phyloP scores from a whole-genome alignment of 176 grass and related monocot genomes.

The Ensete glaucum region DNA sequence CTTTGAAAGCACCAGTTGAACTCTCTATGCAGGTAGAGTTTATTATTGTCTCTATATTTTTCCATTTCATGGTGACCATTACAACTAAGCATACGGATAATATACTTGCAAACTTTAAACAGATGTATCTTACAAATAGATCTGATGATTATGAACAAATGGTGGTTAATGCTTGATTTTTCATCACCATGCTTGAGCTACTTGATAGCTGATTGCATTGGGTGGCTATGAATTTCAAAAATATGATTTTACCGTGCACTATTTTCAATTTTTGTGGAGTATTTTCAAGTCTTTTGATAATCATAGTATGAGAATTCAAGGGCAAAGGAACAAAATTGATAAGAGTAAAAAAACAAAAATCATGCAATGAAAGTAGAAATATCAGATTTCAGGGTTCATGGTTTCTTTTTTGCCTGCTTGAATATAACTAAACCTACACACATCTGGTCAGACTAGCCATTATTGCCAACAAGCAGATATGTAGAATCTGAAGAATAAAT shows the following conservation, averaged over 20 bases:
- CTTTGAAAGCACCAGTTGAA: slow-evolving; percentile 62
- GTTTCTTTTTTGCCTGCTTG: neutral
- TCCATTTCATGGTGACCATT: neutral
- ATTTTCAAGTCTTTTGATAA: neutral
- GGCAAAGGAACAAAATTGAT: neutral
- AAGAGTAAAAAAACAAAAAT: neutral
- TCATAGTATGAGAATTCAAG: neutral
- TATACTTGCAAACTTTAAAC: neutral
- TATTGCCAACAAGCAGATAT: neutral
- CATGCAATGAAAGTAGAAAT: neutral
- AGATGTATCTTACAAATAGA: neutral
- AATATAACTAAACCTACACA: neutral
- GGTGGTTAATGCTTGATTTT: neutral
- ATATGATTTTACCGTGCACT: neutral
- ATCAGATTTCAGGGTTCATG: neutral
- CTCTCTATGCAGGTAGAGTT: slow-evolving; percentile 55
- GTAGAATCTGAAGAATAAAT: too few relatives aligned
- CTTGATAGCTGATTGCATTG: neutral
- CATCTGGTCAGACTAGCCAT: neutral
- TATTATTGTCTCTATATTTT: neutral
- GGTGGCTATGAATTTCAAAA: too few relatives aligned
- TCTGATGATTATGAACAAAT: neutral
- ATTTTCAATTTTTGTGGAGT: neutral
- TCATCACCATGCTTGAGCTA: neutral
- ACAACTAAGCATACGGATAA: neutral